Conservation (phyloP, 2,329 filamentous ascomycete species). For the Phoma sp. region DNA sequence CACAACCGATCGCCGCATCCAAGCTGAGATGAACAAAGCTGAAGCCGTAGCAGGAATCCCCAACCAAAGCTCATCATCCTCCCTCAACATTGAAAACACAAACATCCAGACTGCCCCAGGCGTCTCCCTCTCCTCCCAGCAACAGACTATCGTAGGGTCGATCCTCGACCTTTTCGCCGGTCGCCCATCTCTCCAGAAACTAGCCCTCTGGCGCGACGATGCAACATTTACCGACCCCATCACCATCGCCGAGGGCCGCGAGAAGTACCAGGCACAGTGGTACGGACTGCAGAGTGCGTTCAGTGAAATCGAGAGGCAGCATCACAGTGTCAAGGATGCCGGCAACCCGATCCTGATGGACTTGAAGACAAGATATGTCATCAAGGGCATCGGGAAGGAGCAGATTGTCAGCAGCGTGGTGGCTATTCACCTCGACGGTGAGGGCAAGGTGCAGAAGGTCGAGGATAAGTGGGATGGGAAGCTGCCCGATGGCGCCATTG, state of each 20-base stretch:
- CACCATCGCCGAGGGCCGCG: conserved; percentile 62
- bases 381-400: conserved; percentile 61
- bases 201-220: conserved; percentile 65
- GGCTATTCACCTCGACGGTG: conserved; percentile 53
- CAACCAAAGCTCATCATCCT: conserved; percentile 5
- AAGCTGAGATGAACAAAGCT: conserved; percentile 8
- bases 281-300: conserved; percentile 68
- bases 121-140: conserved; percentile 57
- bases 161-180: conserved; percentile 69
- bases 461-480: conserved; percentile 64
- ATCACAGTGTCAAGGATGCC: conserved; percentile 59
- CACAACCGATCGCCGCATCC: not conserved
- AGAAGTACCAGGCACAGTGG: conserved; percentile 61
- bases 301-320: conserved; percentile 62
- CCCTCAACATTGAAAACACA: conserved; percentile 60
- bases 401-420: conserved; percentile 58
- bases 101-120: conserved; percentile 60
- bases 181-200: conserved; percentile 63
- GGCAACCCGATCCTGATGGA: conserved; percentile 68
- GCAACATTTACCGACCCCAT: conserved; percentile 66
- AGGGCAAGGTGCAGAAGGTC: conserved; percentile 58
- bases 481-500: conserved; percentile 57
- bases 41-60: conserved; percentile 14
- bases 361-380: conserved; percentile 59
- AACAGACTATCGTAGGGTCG: conserved; percentile 63